Base-by-base conservation (phyloP, 441 rosid species). In the Corymbia citriodora region DNA sequence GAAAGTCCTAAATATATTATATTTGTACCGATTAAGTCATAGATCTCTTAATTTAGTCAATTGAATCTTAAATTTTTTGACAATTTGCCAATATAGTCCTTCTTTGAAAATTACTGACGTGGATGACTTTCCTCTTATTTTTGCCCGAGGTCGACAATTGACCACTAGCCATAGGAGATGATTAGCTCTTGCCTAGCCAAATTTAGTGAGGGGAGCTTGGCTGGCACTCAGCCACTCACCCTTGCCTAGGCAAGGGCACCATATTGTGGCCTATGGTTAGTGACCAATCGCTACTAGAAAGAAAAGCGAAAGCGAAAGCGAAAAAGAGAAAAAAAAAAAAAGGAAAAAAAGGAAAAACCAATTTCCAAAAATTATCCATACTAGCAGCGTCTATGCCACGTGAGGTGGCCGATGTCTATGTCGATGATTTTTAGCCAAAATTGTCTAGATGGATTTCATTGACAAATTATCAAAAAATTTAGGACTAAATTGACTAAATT, bases 211-310 rank as follows among this genome's bases (percentile, higher is more conserved):
- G 14, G 29, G 63, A 59, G 2, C 63, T 59, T 57, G 63, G 13
- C 0, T 4, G 6, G 63, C 63, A 12, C 63, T 57, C 25, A 6
- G 29, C 63, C 63, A 11, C 63, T 57, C 25, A 6, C 13, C 29
- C 63, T 57, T 17, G 29, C 63, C 63, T 13, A 57, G 25, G 63
- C 0, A 1, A 59, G 61, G 63, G 29, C n/a, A 10, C 63, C n/a
- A 12, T 25, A 59, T 59, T 59, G 0, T 59, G 63, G 63, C 14
- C 25, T 0, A 13, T 57, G 29, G 63, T 57, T 9, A 29, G 7
- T 0, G 0, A 1, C 0, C 25, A 1, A 6, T 59, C 1, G 0
- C 25, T 23, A 14, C 29, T 29, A 1, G 23, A 23, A 59, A 57
- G 2, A 3, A 52, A 13, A 52, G 45, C 45, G 6, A 40, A 13